Conservation (phyloP, 345 rosid species). For the Kandelia obovata region DNA sequence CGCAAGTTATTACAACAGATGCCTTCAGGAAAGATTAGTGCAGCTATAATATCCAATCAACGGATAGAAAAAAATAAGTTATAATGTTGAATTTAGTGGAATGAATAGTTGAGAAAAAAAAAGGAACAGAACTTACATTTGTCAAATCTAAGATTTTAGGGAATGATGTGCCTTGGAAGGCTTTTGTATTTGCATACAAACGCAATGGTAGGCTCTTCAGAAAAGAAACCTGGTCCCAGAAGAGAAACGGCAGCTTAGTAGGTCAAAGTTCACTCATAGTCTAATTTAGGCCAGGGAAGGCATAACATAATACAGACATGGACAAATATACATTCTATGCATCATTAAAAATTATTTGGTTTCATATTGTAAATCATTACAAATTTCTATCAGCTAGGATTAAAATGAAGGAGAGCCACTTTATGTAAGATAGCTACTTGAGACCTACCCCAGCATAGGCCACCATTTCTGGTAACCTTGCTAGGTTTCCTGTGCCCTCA, state of each 20-base stretch:
- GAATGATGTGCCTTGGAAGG: constrained; percentile 54
- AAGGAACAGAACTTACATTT: constrained; percentile 41
- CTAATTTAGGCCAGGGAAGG: too few relatives aligned
- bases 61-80: too few relatives aligned
- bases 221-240: constrained; percentile 52
- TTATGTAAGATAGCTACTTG: background rate
- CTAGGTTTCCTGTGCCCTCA: constrained; percentile 66
- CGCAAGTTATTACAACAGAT: too few relatives aligned
- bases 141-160: constrained; percentile 67
- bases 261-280: too few relatives aligned
- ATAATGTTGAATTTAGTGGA: background rate
- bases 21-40: too few relatives aligned
- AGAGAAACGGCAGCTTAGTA: background rate
- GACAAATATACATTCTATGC: too few relatives aligned
- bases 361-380: too few relatives aligned
- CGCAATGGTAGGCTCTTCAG: constrained; percentile 67
- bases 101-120: background rate
- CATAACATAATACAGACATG: too few relatives aligned
- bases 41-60: too few relatives aligned
- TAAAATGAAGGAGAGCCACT: too few relatives aligned
- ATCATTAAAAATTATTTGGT: too few relatives aligned
- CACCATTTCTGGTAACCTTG: constrained; percentile 51
- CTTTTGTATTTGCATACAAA: constrained; percentile 51
- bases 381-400: too few relatives aligned
- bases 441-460: constrained; percentile 80